These are phyloP conservation scores for Suillus brevipes DNA, from an alignment of 768 basidiomycete species.

Conservation along the genomic window DNA sequence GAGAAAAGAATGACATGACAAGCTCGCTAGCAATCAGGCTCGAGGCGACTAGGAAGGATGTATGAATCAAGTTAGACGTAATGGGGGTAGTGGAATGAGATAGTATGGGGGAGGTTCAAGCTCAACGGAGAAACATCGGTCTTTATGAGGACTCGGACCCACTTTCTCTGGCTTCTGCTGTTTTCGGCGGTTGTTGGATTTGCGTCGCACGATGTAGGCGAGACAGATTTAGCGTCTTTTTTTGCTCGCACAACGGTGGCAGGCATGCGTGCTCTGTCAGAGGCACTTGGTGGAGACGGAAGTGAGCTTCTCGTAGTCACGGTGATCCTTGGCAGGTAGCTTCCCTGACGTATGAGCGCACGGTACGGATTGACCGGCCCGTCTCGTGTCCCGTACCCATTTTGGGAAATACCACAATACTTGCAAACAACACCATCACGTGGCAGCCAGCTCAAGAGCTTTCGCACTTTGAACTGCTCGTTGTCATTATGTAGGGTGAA, in stretches of 20 bases:
- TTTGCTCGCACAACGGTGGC: slow-evolving; percentile 52
- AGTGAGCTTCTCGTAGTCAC: slow-evolving; percentile 9
- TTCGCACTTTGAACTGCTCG: neutral
- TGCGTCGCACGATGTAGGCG: slow-evolving; percentile 66
- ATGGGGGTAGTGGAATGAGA: slow-evolving; percentile 30
- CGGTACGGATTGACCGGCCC: neutral
- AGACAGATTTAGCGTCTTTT: slow-evolving; percentile 62
- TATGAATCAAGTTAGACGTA: slow-evolving; percentile 36
- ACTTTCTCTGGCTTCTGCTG: slow-evolving; percentile 81
- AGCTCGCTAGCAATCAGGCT: slow-evolving; percentile 19
- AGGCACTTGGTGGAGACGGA: slow-evolving; percentile 28
- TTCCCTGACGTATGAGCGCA: neutral
- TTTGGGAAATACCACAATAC: neutral
- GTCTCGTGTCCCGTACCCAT: slow-evolving; percentile 6
- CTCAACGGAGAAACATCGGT: slow-evolving; percentile 55
- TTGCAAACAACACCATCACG: neutral
- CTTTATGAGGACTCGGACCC: slow-evolving; percentile 54
- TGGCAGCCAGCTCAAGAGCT: no score
- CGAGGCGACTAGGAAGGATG: slow-evolving; percentile 39
- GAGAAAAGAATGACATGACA: slow-evolving; percentile 40
- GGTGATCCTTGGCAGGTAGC: slow-evolving; percentile 6
- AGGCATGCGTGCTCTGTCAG: slow-evolving; percentile 47
- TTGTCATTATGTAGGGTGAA: slow-evolving; percentile 4
- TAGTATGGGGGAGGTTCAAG: slow-evolving; percentile 2
- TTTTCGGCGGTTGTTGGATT: slow-evolving; percentile 56